Evolutionary conservation across 768 basidiomycete genomes (phyloP), one percentile per base, ranked within the genome.

Genomic region (Boletus pseudopeckii): DNA sequence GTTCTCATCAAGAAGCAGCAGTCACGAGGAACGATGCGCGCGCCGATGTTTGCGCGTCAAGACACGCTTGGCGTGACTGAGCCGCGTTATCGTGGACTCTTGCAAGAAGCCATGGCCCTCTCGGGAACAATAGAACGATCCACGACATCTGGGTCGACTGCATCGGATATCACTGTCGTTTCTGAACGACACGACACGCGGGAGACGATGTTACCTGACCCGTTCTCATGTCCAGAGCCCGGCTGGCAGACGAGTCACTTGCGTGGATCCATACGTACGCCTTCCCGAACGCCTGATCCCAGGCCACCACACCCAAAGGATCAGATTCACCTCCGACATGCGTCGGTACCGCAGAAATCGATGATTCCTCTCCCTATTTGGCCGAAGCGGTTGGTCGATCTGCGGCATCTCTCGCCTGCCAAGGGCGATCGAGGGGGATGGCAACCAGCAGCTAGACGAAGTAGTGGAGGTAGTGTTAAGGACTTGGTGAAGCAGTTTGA

Each of bases 401-500:
- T 88, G 36, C 68, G 74, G 22, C 70, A 65, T 38, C 52, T 53
- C 20, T 71, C 70, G 22, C 78, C 80, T 46, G 75, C 72, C 22
- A 71, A 77, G 14, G 67, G 75, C 7, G 71, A 75, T 15, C 66
- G 69, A 3, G 63, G 63, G 17, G 57, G 61, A 2, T 57, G 66
- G 22, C 67, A 72, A 43, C 73, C 72, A 28, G 11, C 48, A 10
- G 22, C 45, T n/a, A 72, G 88, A 53, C 74, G 83, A 62, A 83
- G 80, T 54, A 88, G 88, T 61, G 81, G 80, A 14, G 76, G 78
- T 47, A 89, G 86, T 60, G 89, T 91, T 53, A 88, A 79, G 69
- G 88, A 90, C 48, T 66, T 91, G 50, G 81, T 90, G 48, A 76
- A 70, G 65, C 78, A 74, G 30, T 91, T 83, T 61, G 87, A 90